These are phyloP conservation scores for Dalbergia oliveri DNA, from an alignment of 306 rosid genomes.

Conservation along the genomic window DNA sequence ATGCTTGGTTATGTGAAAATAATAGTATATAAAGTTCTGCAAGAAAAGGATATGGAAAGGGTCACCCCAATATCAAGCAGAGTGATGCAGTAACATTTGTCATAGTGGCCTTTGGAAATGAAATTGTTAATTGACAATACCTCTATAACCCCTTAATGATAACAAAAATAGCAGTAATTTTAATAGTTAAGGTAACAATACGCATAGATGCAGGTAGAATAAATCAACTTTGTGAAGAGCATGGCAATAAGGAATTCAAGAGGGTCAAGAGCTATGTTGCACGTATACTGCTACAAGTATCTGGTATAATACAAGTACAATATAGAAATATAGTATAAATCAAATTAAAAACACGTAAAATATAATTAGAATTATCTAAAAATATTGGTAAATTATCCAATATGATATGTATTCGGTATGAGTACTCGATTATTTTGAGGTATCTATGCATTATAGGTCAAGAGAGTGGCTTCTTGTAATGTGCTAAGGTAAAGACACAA, in stretches of 20 bases:
- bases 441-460: too few relatives aligned
- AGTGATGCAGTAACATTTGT: not conserved
- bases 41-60: conserved; percentile 4
- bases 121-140: not conserved
- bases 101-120: not conserved
- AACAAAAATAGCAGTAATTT: too few relatives aligned
- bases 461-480: too few relatives aligned
- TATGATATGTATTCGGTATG: not conserved
- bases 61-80: conserved; percentile 17
- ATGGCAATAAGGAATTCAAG: not conserved
- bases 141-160: not conserved
- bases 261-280: too few relatives aligned
- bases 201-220: not conserved
- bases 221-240: not conserved
- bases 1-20: not conserved
- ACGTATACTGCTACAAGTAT: too few relatives aligned
- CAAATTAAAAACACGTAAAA: too few relatives aligned
- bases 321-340: too few relatives aligned
- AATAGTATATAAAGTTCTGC: not conserved
- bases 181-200: not conserved
- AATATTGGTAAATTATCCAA: not conserved
- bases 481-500: conserved; percentile 14
- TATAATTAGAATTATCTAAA: too few relatives aligned
- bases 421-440: too few relatives aligned
- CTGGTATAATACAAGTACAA: too few relatives aligned